Conservation (phyloP, 257 asterid genomes). For the Verbascum thapsus region DNA sequence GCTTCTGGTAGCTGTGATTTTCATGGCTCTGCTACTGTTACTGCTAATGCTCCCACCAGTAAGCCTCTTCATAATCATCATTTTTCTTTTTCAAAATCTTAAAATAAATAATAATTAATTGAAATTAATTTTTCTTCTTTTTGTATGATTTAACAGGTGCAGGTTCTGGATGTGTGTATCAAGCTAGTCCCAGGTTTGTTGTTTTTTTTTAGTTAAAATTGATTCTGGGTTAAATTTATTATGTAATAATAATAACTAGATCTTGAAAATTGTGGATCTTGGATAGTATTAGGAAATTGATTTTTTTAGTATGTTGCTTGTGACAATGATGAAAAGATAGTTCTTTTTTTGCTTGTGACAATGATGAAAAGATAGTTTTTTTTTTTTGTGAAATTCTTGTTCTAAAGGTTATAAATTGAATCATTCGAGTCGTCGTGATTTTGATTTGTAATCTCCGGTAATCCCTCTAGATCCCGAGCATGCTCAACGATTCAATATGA, state of each 20-base stretch:
- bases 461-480: too few species aligned
- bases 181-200: conserved; percentile 50
- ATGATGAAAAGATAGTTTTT: too few species aligned
- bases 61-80: conserved; percentile 27
- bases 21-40: conserved; percentile 47
- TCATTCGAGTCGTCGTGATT: conserved; percentile 50
- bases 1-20: conserved; percentile 66
- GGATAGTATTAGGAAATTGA: background rate
- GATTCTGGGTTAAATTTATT: background rate
- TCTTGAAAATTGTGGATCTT: conserved; percentile 26
- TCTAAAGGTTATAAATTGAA: background rate
- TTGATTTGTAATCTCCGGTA: too few species aligned
- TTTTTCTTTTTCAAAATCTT: too few species aligned
- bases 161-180: conserved; percentile 47
- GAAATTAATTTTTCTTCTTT: background rate
- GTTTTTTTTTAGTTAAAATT: background rate
- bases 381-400: too few species aligned
- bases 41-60: conserved; percentile 57
- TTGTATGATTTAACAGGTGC: conserved; percentile 37
- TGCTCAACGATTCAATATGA: too few species aligned
- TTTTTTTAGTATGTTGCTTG: background rate
- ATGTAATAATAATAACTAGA: background rate
- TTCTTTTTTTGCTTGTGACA: background rate
- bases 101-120: too few species aligned
- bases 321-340: background rate